phyloP scores from a whole-genome alignment of 1,139 yeast genomes.

The Geotrichum siamense region DNA sequence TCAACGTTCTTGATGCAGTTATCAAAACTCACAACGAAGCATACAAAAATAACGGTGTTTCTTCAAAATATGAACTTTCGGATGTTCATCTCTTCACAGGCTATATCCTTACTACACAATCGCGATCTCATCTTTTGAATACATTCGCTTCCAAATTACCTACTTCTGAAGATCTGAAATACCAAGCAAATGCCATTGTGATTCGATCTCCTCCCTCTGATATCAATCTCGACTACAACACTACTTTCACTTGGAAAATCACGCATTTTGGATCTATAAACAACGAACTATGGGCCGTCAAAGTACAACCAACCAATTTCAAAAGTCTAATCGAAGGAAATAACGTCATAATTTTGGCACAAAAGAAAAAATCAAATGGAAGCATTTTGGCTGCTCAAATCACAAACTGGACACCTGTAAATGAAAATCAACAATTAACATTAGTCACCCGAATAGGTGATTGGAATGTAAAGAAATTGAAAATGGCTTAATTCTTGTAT shows the following conservation, averaged over 20 bases:
- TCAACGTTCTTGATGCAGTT: constrained; percentile 28
- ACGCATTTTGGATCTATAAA: constrained; percentile 27
- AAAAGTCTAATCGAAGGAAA: constrained; percentile 6
- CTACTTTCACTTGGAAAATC: constrained; percentile 24
- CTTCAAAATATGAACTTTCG: constrained; percentile 1
- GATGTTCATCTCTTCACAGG: constrained; percentile 14
- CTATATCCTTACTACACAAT: constrained; percentile 10
- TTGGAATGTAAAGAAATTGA: constrained; percentile 13
- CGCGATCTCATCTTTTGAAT: constrained; percentile 10
- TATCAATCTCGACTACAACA: constrained; percentile 9
- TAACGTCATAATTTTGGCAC: constrained; percentile 19
- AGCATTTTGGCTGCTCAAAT: constrained; percentile 16
- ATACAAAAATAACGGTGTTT: constrained; percentile 5
- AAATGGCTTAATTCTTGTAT: neutral
- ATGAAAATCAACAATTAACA: constrained; percentile 5
- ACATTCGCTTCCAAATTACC: constrained; percentile 3
- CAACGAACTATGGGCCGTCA: constrained; percentile 26
- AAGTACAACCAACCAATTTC: constrained; percentile 23
- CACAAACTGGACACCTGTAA: constrained; percentile 18
- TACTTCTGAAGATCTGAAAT: constrained; percentile 3
- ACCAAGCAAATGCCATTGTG: constrained; percentile 15
- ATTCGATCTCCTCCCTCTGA: constrained; percentile 7
- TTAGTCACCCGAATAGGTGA: constrained; percentile 14
- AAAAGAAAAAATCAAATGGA: constrained; percentile 17
- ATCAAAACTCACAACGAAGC: constrained; percentile 32